These are phyloP conservation scores for Rhizophagus sp. DNA, from an alignment of 192 early-diverging fungal species.

Conservation along the genomic window DNA sequence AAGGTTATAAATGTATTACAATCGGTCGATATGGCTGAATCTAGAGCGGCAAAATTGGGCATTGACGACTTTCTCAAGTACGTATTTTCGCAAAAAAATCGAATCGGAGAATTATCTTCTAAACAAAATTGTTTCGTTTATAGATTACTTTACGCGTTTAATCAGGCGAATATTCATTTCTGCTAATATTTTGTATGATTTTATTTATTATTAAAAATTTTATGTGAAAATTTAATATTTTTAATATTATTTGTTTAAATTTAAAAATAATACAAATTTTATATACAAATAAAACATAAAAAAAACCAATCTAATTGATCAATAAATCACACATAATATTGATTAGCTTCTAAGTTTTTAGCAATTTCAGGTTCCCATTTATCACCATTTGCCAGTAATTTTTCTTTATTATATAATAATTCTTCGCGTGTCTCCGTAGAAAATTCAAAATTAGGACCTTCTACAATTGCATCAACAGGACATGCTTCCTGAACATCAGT, in stretches of 20 bases:
- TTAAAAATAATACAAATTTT: neutral
- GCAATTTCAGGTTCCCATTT: conserved; percentile 96
- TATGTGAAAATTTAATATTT: no score
- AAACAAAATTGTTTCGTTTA: neutral
- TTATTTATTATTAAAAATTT: neutral
- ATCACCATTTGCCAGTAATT: conserved; percentile 94
- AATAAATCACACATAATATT: conserved; percentile 24
- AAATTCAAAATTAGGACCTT: conserved; percentile 96
- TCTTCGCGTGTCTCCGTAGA: conserved; percentile 97
- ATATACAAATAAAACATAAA: neutral
- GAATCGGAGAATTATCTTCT: neutral
- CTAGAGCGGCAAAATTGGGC: conserved; percentile 89
- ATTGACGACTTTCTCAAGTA: conserved; percentile 92
- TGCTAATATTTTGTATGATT: conserved; percentile 47
- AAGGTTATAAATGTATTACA: conserved; percentile 78
- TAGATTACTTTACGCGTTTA: conserved; percentile 86
- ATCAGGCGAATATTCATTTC: conserved; percentile 91
- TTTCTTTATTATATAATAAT: conserved; percentile 97
- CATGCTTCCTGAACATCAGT: conserved; percentile 67
- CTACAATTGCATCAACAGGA: conserved; percentile 98
- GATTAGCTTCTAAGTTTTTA: conserved; percentile 60
- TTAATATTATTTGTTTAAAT: no score
- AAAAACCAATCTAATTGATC: no score
- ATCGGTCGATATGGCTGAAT: conserved; percentile 63
- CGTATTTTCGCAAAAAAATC: conserved; percentile 19